Conservation (phyloP, 179 eudicot genomes). For the Kewa caespitosa region DNA sequence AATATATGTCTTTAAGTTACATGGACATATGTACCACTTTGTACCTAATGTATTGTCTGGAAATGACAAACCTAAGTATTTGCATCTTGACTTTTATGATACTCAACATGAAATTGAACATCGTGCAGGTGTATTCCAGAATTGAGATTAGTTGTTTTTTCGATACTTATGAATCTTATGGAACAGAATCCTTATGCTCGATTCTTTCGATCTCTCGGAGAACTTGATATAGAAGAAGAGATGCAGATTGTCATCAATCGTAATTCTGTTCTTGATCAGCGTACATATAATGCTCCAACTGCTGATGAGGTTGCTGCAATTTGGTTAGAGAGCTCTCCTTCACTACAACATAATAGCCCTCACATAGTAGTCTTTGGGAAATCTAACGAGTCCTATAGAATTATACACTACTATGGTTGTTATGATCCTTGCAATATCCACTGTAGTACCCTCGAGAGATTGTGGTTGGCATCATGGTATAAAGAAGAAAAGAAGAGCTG, state of each 20-base stretch:
- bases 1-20: not conserved
- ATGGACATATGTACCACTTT: not conserved
- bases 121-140: not conserved
- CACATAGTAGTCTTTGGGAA: not conserved
- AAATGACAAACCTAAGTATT: not conserved
- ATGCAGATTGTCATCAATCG: not conserved
- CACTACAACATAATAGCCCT: not conserved
- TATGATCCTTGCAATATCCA: constrained; percentile 13
- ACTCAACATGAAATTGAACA: not conserved
- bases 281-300: not conserved
- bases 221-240: not conserved
- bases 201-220: not conserved
- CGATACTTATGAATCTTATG: not conserved
- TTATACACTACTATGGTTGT: not conserved
- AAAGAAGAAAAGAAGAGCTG: not conserved
- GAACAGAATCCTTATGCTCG: not conserved
- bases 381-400: no score
- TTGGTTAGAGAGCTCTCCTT: not conserved
- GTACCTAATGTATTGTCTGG: not conserved
- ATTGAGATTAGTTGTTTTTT: not conserved
- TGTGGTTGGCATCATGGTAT: not conserved
- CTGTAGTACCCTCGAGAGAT: not conserved
- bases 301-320: not conserved
- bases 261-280: not conserved
- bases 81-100: not conserved